Percentiles rank a stretch among this genome's conserved stretches.
These are phyloP conservation scores for Colletotrichum lupini DNA, from an alignment of 2,329 filamentous ascomycete genomes.

Conservation along the genomic window DNA sequence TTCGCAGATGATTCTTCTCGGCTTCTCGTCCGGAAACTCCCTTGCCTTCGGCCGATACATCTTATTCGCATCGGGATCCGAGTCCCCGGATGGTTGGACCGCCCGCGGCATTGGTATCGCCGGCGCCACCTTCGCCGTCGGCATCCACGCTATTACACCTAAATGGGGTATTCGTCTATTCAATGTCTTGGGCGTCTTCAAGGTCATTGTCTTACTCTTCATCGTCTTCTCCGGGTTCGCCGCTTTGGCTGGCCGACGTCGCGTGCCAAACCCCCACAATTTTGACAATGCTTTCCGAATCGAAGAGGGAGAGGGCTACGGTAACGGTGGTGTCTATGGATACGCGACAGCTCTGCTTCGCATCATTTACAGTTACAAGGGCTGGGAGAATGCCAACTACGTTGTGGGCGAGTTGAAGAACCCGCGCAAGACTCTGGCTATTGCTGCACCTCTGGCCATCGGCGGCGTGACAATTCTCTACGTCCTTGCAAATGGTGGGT, in stretches of 20 bases:
- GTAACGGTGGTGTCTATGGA: slow-evolving; percentile 60
- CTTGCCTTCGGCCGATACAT: slow-evolving; percentile 70
- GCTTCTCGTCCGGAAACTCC: slow-evolving; percentile 69
- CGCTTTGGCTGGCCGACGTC: slow-evolving; percentile 61
- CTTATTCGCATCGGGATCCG: slow-evolving; percentile 62
- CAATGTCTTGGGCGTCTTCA: slow-evolving; percentile 70
- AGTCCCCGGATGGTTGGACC: slow-evolving; percentile 62
- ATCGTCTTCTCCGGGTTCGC: slow-evolving; percentile 71
- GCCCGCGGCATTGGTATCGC: slow-evolving; percentile 67
- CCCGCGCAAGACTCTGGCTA: slow-evolving; percentile 62
- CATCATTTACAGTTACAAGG: slow-evolving; percentile 71
- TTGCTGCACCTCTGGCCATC: slow-evolving; percentile 69
- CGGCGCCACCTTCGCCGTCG: slow-evolving; percentile 64
- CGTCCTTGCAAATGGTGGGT: slow-evolving; percentile 65
- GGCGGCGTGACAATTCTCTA: slow-evolving; percentile 70
- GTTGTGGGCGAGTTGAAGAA: slow-evolving; percentile 68
- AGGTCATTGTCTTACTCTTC: slow-evolving; percentile 68
- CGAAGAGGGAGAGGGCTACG: slow-evolving; percentile 55
- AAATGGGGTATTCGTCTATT: slow-evolving; percentile 70
- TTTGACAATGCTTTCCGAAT: slow-evolving; percentile 66
- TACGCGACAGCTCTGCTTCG: slow-evolving; percentile 69
- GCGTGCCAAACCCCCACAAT: slow-evolving; percentile 63
- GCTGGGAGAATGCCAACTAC: slow-evolving; percentile 74
- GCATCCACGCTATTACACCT: slow-evolving; percentile 62
- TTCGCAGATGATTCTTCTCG: slow-evolving; percentile 70